These are phyloP conservation scores for Neonectria magnoliae DNA, from an alignment of 2,329 filamentous ascomycete species.

Conservation along the genomic window DNA sequence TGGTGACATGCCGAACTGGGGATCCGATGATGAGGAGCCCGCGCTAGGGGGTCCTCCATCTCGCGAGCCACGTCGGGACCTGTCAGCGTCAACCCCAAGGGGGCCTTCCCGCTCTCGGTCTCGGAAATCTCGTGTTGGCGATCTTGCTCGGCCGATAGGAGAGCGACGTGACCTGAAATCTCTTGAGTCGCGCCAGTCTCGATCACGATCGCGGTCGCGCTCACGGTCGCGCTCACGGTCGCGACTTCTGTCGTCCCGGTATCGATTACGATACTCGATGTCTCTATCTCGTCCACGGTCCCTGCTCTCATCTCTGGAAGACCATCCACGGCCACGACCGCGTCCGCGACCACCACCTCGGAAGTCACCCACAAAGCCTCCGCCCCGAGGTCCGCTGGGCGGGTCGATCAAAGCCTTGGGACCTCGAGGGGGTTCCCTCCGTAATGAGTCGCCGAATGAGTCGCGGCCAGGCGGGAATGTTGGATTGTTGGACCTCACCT, in stretches of 20 bases:
- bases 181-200: constrained; percentile 54
- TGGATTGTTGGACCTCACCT: constrained; percentile 65
- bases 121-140: constrained; percentile 74
- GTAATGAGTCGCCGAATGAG: constrained; percentile 63
- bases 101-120: constrained; percentile 67
- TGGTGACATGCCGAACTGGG: constrained; percentile 63
- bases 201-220: constrained; percentile 64
- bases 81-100: constrained; percentile 72
- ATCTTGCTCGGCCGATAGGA: constrained; percentile 67
- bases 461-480: constrained; percentile 71
- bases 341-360: constrained; percentile 61
- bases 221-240: constrained; percentile 70
- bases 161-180: constrained; percentile 63
- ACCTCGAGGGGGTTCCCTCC: constrained; percentile 80
- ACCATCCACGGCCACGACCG: constrained; percentile 68
- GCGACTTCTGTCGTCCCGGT: constrained; percentile 68
- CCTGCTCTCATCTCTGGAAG: constrained; percentile 68
- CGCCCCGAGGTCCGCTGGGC: constrained; percentile 73
- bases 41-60: constrained; percentile 76
- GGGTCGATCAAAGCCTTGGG: constrained; percentile 81
- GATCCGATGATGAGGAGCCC: constrained; percentile 76
- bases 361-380: constrained; percentile 73
- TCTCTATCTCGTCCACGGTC: constrained; percentile 70
- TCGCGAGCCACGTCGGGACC: constrained; percentile 74
- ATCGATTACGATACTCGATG: constrained; percentile 67